A percentile compares a stretch with the other conserved stretches of the same genome.
Conservation (phyloP, 2,329 filamentous ascomycete species). For the Ramularia endophylla region DNA sequence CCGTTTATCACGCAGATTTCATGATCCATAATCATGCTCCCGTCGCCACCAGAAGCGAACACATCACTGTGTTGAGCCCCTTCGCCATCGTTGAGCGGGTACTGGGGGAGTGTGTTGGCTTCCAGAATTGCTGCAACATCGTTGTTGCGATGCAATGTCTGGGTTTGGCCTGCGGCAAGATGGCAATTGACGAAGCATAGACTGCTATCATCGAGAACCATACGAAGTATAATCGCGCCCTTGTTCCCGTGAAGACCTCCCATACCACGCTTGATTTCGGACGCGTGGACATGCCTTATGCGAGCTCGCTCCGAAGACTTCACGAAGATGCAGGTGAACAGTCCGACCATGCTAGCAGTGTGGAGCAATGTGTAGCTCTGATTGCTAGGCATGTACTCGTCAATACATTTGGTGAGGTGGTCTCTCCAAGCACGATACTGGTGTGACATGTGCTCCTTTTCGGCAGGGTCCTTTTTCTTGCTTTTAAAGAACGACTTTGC, state of each 20-base stretch:
- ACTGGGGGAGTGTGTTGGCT: conserved; percentile 61
- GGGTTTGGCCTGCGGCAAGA: conserved; percentile 85
- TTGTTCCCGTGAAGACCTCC: conserved; percentile 95
- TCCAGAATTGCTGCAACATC: conserved; percentile 90
- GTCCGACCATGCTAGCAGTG: conserved; percentile 80
- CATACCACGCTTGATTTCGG: conserved; percentile 93
- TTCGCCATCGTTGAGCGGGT: conserved; percentile 43
- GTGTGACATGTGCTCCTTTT: conserved; percentile 88
- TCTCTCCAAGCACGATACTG: conserved; percentile 97
- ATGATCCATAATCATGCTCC: conserved; percentile 90
- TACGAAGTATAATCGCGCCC: conserved; percentile 86
- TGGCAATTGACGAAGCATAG: conserved; percentile 97
- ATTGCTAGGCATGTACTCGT: conserved; percentile 72
- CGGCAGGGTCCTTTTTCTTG: conserved; percentile 76
- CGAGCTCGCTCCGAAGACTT: conserved; percentile 70
- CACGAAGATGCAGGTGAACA: conserved; percentile 95
- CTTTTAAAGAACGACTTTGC: conserved; percentile 85
- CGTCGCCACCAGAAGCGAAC: conserved; percentile 88
- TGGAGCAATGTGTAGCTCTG: conserved; percentile 81
- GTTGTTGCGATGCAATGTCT: conserved; percentile 85
- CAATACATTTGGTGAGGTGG: conserved; percentile 73
- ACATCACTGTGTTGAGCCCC: conserved; percentile 62
- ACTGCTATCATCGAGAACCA: conserved; percentile 87
- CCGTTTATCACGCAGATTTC: conserved; percentile 97
- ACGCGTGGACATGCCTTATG: conserved; percentile 69